Conservation (phyloP, 2,329 filamentous ascomycete genomes). For the Alternaria dauci region DNA sequence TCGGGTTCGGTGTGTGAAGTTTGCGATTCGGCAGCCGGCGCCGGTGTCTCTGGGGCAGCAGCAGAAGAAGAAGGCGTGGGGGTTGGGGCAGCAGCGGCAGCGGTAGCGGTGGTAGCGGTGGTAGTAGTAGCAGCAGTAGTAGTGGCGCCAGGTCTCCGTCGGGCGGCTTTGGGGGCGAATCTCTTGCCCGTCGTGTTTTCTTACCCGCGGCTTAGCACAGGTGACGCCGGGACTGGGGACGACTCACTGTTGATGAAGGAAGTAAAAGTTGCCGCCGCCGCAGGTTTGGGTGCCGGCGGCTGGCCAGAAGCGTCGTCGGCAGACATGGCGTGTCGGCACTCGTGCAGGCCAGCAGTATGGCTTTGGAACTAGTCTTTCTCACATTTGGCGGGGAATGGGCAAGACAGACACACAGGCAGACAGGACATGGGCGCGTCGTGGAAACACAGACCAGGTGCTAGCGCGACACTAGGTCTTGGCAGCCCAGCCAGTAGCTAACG, state of each 20-base stretch:
- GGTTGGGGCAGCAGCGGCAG: constrained; percentile 9
- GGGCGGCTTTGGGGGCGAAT: constrained; percentile 58
- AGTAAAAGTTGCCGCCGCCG: constrained; percentile 34
- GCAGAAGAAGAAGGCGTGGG: not conserved
- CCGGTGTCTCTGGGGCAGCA: constrained; percentile 18
- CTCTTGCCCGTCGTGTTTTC: constrained; percentile 57
- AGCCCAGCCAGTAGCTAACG: constrained; percentile 15
- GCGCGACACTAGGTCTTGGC: constrained; percentile 17
- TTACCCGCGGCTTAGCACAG: constrained; percentile 29
- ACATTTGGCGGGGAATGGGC: constrained; percentile 5
- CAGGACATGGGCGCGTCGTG: constrained; percentile 11
- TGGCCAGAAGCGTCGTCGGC: constrained; percentile 31
- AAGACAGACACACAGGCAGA: not conserved
- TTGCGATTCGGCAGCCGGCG: constrained; percentile 25
- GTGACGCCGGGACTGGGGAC: constrained; percentile 13
- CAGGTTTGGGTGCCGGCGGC: constrained; percentile 24
- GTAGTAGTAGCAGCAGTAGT: constrained; percentile 20
- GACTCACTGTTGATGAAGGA: constrained; percentile 46
- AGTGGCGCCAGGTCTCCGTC: constrained; percentile 52
- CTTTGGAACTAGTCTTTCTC: not conserved
- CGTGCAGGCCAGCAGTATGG: not conserved
- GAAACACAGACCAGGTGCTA: constrained; percentile 15
- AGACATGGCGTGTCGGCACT: constrained; percentile 32
- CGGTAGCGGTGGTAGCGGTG: constrained; percentile 36
- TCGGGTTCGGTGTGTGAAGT: constrained; percentile 15